Evolutionary conservation across 257 asterid genomes (phyloP).

Genomic region (Lycium barbarum): DNA sequence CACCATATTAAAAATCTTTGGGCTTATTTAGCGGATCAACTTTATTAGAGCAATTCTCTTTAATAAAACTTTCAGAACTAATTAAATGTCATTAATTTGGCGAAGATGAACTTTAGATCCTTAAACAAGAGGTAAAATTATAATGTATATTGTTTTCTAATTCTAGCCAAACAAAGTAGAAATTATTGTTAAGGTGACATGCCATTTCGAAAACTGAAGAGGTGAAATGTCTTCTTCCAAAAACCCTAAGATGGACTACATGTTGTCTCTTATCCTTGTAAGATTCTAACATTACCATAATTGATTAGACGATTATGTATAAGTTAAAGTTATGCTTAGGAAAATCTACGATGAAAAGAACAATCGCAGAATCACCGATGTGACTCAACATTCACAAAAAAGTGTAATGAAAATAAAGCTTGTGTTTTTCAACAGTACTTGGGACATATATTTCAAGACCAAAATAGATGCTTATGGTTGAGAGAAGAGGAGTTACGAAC

Average conservation of each 20-base stretch:
- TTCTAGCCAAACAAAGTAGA: slow-evolving; percentile 9
- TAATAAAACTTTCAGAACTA: background rate
- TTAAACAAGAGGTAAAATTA: background rate
- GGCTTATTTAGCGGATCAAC: no score
- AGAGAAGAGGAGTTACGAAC: background rate
- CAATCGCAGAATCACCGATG: background rate
- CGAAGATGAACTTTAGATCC: background rate
- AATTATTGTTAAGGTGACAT: background rate
- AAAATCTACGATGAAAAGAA: slow-evolving; percentile 12
- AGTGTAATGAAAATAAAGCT: background rate
- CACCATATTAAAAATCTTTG: background rate
- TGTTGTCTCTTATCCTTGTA: background rate
- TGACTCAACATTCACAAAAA: background rate
- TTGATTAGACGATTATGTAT: background rate
- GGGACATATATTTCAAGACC: background rate
- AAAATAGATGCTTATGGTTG: background rate
- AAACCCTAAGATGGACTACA: background rate
- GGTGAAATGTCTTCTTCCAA: background rate
- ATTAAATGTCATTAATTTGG: background rate
- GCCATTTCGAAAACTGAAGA: background rate
- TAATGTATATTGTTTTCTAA: background rate
- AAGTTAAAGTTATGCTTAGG: slow-evolving; percentile 11
- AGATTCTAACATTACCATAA: background rate
- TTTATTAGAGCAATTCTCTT: background rate
- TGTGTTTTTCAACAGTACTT: background rate